A percentile compares a stretch with the other conserved stretches of the same genome.
Conservation (phyloP, 140 eudicot genomes). For the Oenanthe javanica region DNA sequence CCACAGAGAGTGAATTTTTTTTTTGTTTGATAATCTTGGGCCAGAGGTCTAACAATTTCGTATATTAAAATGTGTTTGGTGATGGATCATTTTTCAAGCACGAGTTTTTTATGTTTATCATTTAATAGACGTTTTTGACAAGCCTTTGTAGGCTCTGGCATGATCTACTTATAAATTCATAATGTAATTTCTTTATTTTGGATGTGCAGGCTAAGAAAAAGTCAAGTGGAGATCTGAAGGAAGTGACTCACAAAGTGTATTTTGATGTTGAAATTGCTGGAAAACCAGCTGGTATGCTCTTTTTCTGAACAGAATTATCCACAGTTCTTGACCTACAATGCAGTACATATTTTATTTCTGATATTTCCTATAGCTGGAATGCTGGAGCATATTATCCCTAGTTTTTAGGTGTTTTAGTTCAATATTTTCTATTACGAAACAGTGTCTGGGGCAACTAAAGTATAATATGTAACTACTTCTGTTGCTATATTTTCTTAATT, state of each 20-base stretch:
- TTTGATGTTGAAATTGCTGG: slow-evolving; percentile 86
- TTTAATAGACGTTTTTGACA: too few species aligned
- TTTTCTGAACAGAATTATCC: neutral
- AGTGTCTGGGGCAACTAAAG: neutral
- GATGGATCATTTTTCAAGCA: too few species aligned
- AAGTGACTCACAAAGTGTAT: slow-evolving; percentile 77
- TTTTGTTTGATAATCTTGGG: too few species aligned
- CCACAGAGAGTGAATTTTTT: too few species aligned
- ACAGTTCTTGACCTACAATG: neutral
- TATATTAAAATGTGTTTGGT: too few species aligned
- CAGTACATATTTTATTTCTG: neutral
- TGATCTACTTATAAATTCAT: neutral
- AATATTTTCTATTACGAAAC: neutral
- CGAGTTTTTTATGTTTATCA: too few species aligned
- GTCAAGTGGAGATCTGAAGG: slow-evolving; percentile 51
- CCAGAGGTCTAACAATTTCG: too few species aligned
- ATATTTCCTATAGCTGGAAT: neutral
- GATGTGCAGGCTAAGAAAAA: slow-evolving; percentile 64
- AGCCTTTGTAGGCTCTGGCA: neutral
- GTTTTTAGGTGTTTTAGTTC: too few species aligned
- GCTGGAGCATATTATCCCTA: neutral
- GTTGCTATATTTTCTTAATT: neutral
- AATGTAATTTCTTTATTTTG: neutral
- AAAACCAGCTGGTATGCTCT: slow-evolving; percentile 67
- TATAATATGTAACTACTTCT: neutral